phyloP scores from a whole-genome alignment of 306 rosid species.

The Glycine soja region DNA sequence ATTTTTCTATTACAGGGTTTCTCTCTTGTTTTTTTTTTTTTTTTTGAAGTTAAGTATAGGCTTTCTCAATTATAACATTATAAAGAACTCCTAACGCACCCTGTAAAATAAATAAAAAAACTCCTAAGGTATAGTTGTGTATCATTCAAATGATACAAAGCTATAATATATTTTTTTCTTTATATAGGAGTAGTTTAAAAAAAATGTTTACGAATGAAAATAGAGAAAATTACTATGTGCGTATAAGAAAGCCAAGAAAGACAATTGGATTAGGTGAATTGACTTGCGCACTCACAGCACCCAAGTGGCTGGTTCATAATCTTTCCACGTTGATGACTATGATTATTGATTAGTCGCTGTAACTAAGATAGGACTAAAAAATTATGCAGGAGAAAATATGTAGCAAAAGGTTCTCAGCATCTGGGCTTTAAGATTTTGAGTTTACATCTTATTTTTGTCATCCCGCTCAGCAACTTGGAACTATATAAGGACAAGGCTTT shows the following conservation, averaged over 20 bases:
- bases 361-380: constrained; percentile 38
- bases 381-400: neutral
- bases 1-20: neutral
- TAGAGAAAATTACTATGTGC: neutral
- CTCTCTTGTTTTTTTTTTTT: too few species aligned
- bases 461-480: constrained; percentile 39
- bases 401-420: constrained; percentile 27
- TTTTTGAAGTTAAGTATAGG: too few species aligned
- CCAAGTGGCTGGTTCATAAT: constrained; percentile 9
- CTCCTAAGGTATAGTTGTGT: too few species aligned
- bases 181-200: neutral
- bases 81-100: too few species aligned
- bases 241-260: constrained; percentile 47
- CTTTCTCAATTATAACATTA: too few species aligned
- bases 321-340: constrained; percentile 21
- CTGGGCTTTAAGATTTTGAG: constrained; percentile 43
- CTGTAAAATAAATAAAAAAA: too few species aligned
- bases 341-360: constrained; percentile 15
- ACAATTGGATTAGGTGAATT: constrained; percentile 53
- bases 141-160: too few species aligned
- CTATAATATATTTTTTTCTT: too few species aligned
- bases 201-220: too few species aligned
- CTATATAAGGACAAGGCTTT: constrained; percentile 36
- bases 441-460: constrained; percentile 41
- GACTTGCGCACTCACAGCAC: constrained; percentile 33